phyloP scores from a whole-genome alignment of 2,329 filamentous ascomycete species.

The Aspergillus floridensis region DNA sequence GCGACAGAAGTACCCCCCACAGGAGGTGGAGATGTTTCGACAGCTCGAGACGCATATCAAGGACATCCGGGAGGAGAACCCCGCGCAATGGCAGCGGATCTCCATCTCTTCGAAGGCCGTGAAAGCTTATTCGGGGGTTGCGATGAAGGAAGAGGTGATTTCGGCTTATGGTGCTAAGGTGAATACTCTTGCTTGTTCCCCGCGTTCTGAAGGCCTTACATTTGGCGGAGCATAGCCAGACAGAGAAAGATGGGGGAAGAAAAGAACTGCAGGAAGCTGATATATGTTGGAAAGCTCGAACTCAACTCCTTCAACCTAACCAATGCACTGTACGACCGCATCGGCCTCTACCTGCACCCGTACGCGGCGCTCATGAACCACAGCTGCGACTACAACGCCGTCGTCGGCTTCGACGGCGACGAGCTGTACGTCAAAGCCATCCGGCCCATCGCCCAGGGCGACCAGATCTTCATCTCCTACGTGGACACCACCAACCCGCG shows the following conservation, averaged over 20 bases:
- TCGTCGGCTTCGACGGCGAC: constrained; percentile 56
- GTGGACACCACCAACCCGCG: constrained; percentile 56
- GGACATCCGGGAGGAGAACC: constrained; percentile 44
- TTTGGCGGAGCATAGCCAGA: no score
- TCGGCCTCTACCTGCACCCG: constrained; percentile 60
- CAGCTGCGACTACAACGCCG: constrained; percentile 60
- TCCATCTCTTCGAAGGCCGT: constrained; percentile 55
- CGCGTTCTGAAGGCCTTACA: no score
- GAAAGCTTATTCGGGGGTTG: constrained; percentile 51
- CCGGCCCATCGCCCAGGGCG: constrained; percentile 50
- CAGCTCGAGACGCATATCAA: constrained; percentile 50
- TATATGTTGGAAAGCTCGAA: constrained; percentile 44
- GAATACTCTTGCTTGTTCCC: constrained; percentile 9
- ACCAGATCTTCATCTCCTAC: constrained; percentile 63
- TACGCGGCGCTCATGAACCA: constrained; percentile 58
- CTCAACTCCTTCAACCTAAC: constrained; percentile 60
- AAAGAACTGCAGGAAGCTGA: not conserved
- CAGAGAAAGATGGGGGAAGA: not conserved
- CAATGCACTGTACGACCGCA: constrained; percentile 54
- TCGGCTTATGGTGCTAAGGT: constrained; percentile 49
- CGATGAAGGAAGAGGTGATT: constrained; percentile 44
- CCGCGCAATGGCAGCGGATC: constrained; percentile 49
- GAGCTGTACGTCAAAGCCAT: constrained; percentile 53
- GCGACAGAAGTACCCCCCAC: constrained; percentile 35
- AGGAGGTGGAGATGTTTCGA: constrained; percentile 45